Evolutionary conservation across 2,329 filamentous ascomycete genomes (phyloP).

Genomic region (Pseudomassariella vexata): DNA sequence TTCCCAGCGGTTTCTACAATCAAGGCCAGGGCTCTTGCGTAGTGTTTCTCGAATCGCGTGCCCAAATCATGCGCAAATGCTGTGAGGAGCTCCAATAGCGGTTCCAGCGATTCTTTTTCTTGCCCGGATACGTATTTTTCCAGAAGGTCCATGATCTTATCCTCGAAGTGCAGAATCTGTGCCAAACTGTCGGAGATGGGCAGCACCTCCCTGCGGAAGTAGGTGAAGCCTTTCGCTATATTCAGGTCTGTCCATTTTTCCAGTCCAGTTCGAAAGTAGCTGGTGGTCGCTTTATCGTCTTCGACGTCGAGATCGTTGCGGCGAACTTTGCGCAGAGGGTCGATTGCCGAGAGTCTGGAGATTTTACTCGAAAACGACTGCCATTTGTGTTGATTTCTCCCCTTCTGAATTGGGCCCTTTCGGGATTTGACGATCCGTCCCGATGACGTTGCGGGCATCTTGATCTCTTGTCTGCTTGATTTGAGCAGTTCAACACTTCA

Average conservation of each 20-base stretch:
- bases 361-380: slow-evolving; percentile 89
- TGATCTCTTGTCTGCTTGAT: slow-evolving; percentile 24
- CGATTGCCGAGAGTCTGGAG: slow-evolving; percentile 80
- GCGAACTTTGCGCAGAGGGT: slow-evolving; percentile 85
- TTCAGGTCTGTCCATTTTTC: slow-evolving; percentile 92
- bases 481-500: too few relatives aligned
- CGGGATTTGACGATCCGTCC: slow-evolving; percentile 64
- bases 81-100: slow-evolving; percentile 79
- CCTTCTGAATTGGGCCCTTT: slow-evolving; percentile 67
- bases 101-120: slow-evolving; percentile 77
- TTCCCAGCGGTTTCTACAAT: slow-evolving; percentile 74
- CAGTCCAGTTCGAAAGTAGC: slow-evolving; percentile 77
- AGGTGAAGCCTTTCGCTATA: slow-evolving; percentile 72
- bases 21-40: slow-evolving; percentile 66
- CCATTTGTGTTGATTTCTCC: slow-evolving; percentile 87
- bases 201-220: slow-evolving; percentile 68
- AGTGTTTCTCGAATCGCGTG: slow-evolving; percentile 81
- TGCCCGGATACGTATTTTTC: slow-evolving; percentile 70
- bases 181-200: slow-evolving; percentile 84
- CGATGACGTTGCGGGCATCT: slow-evolving; percentile 57
- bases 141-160: slow-evolving; percentile 74
- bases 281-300: slow-evolving; percentile 70
- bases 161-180: slow-evolving; percentile 86
- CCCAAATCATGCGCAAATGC: slow-evolving; percentile 95
- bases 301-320: slow-evolving; percentile 77